Percentiles rank a stretch among this genome's conserved stretches.
These are phyloP conservation scores for Phyllosticta citriasiana DNA, from an alignment of 2,329 filamentous ascomycete genomes.

Conservation along the genomic window DNA sequence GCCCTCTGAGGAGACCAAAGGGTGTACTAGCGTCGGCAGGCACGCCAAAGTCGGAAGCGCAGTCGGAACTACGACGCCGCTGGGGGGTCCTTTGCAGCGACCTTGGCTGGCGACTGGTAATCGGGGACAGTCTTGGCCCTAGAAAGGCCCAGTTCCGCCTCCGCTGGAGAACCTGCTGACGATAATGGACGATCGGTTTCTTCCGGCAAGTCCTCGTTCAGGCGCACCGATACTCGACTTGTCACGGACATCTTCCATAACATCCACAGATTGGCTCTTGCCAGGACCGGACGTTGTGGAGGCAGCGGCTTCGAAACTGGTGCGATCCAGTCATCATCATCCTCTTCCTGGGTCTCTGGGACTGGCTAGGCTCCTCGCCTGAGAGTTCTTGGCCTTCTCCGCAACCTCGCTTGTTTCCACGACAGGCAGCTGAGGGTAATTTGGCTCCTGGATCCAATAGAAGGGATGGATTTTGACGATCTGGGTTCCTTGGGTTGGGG, in stretches of 20 bases:
- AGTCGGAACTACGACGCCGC: conserved; percentile 47
- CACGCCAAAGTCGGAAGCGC: conserved; percentile 29
- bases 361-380: conserved; percentile 8
- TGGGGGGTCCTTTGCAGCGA: conserved; percentile 27
- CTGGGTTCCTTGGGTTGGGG: conserved; percentile 42
- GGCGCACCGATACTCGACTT: conserved; percentile 20
- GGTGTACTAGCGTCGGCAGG: conserved; percentile 45
- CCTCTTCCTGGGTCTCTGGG: conserved; percentile 12
- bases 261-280: conserved; percentile 53
- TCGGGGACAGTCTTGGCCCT: conserved; percentile 57
- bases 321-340: conserved; percentile 47
- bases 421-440: conserved; percentile 31
- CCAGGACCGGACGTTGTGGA: conserved; percentile 39
- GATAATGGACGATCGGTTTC: not conserved
- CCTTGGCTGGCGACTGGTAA: conserved; percentile 41
- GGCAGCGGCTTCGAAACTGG: conserved; percentile 34
- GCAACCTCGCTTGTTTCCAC: not conserved
- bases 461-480: conserved; percentile 30
- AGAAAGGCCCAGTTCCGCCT: conserved; percentile 40
- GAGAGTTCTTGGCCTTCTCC: conserved; percentile 9
- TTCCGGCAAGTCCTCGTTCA: not conserved
- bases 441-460: conserved; percentile 20
- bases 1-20: conserved; percentile 45
- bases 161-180: conserved; percentile 8
- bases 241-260: conserved; percentile 48